phyloP scores from a whole-genome alignment of 345 rosid species.

The Pistacia atlantica region DNA sequence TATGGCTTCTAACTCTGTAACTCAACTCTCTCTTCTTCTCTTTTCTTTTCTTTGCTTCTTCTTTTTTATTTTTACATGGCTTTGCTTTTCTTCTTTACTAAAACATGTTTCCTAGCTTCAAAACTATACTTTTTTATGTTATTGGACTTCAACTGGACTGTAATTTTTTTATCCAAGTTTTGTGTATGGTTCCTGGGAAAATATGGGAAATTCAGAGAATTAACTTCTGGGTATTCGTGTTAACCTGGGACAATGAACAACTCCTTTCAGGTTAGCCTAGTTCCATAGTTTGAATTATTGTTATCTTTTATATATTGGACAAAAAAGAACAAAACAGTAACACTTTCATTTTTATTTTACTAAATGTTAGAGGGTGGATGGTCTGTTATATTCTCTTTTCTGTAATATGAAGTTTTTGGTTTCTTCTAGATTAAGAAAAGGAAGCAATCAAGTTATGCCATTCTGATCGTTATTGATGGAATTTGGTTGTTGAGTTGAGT shows the following conservation, averaged over 20 bases:
- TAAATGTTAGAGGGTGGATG: not conserved
- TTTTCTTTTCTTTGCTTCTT: not conserved
- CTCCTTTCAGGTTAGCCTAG: not conserved
- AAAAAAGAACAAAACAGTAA: too few relatives aligned
- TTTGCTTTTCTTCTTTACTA: too few relatives aligned
- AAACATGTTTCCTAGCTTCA: too few relatives aligned
- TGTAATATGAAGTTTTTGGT: not conserved
- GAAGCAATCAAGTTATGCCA: not conserved
- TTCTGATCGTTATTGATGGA: not conserved
- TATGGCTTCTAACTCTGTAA: not conserved
- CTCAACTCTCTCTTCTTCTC: not conserved
- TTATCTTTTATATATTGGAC: not conserved
- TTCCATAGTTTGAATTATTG: not conserved
- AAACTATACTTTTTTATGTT: not conserved
- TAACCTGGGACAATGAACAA: not conserved
- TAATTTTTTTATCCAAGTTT: not conserved
- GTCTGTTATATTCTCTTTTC: not conserved
- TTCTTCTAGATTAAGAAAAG: not conserved
- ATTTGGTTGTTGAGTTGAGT: not conserved
- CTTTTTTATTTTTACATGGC: not conserved
- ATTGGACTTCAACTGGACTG: not conserved
- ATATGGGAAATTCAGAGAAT: not conserved
- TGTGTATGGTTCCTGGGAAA: not conserved
- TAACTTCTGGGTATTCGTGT: slow-evolving; percentile 3
- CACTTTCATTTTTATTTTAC: not conserved